Base-by-base conservation (phyloP, 2,329 filamentous ascomycete genomes). In the Huntiella moniliformis region DNA sequence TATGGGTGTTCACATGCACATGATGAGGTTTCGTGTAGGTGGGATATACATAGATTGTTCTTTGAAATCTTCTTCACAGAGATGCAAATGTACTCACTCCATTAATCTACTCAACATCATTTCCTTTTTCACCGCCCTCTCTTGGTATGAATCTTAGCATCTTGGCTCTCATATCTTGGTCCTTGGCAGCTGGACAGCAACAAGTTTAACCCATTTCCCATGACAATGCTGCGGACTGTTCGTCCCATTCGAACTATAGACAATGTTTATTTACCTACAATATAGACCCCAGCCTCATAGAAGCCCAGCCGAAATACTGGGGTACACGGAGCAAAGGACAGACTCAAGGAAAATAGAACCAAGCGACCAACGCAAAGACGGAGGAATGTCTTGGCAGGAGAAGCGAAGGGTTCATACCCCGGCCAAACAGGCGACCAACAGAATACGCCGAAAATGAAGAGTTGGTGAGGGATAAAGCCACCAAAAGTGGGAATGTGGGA, bases 331-430 rank as follows among this genome's bases (percentile, higher is more conserved):
- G 15, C 10, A 38, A n/a, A 38, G 35, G 35, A 13, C 15, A 38
- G 22, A 38, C 18, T 15, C 15, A 38, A 17, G 37, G 37, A 37
- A 16, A 37, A 16, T 13, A 18, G 15, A 38, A 18, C 15, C 18
- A 15, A 15, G 37, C 37, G 37, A 13, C n/a, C 10, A 4, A 28
- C 15, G 41, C 41, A 37, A 45, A 45, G 44, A 45, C 18, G 38
- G 39, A 34, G 32, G 42, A 43, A 42, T 17, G 45, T 43, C 45
- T 47, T 47, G 45, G 45, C 45, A 47, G 45, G 39, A 47, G 45
- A 47, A 47, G 38, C 45, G 39, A 47, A 36, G 18, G 17, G 33
- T 18, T 18, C 13, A 39, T 12, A 39, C 15, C 5, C 38, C 15
- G 22, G 16, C 17, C 17, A 22, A 12, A 15, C 38, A 15, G 22